phyloP scores from a whole-genome alignment of 2,329 filamentous ascomycete genomes.

The Cladosporium sp. region DNA sequence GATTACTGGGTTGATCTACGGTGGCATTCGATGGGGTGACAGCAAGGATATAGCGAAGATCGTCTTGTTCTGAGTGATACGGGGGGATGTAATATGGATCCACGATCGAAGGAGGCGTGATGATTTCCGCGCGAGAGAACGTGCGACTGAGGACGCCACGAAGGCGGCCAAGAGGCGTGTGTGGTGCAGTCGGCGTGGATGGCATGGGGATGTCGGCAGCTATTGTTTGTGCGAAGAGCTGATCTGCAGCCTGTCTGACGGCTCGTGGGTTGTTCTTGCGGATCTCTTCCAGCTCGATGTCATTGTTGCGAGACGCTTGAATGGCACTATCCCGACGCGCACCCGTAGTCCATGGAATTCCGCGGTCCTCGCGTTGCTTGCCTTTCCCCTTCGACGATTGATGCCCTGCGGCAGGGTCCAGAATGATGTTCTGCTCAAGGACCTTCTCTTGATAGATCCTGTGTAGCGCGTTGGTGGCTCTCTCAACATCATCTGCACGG shows the following conservation, averaged over 20 bases:
- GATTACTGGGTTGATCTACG: neutral
- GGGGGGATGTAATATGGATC: neutral
- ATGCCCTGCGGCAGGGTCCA: no score
- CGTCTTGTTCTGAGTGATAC: neutral
- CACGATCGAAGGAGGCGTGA: neutral
- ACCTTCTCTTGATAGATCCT: slow-evolving; percentile 6
- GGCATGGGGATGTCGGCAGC: neutral
- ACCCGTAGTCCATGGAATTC: neutral
- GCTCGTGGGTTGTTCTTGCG: slow-evolving; percentile 3
- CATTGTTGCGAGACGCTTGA: neutral
- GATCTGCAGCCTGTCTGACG: slow-evolving; percentile 7
- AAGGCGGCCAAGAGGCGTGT: neutral
- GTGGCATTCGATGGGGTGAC: neutral
- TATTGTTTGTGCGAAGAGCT: neutral
- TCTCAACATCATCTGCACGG: neutral
- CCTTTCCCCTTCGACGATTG: neutral
- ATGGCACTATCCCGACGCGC: slow-evolving; percentile 1
- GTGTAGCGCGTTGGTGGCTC: neutral
- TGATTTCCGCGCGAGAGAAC: neutral
- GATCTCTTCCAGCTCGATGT: slow-evolving; percentile 10
- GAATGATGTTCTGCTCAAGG: neutral
- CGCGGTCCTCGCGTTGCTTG: neutral
- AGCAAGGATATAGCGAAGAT: slow-evolving; percentile 2
- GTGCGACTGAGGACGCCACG: neutral
- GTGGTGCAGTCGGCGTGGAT: neutral